Percentiles rank a stretch among this genome's conserved stretches.
Evolutionary conservation across 805 yeast species (phyloP).

Genomic region (Nakazawaea molendinolei): DNA sequence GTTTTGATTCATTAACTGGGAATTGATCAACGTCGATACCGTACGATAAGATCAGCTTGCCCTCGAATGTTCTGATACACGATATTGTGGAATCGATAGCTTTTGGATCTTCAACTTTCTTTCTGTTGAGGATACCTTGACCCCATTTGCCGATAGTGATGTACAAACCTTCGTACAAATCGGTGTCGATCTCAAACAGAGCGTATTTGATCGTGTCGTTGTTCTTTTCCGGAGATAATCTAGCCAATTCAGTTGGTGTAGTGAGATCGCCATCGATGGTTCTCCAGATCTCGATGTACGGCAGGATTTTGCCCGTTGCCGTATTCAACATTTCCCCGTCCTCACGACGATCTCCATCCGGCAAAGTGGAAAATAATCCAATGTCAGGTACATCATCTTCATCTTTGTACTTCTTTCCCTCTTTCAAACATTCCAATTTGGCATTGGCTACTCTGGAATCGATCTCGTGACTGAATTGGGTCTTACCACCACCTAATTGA

Average conservation of each 20-base stretch:
- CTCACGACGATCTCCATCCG: constrained; percentile 38
- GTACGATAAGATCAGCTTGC: constrained; percentile 1
- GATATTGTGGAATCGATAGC: constrained; percentile 5
- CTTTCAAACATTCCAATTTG: constrained; percentile 11
- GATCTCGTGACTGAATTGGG: constrained; percentile 34
- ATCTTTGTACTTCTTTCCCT: constrained; percentile 11
- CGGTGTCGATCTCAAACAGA: constrained; percentile 22
- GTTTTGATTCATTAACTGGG: background rate
- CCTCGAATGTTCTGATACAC: constrained; percentile 8
- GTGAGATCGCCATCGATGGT: constrained; percentile 34
- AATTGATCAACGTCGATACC: constrained; percentile 9
- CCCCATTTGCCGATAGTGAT: constrained; percentile 44
- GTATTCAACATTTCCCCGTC: constrained; percentile 44
- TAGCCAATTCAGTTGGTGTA: constrained; percentile 20
- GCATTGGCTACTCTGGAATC: constrained; percentile 17
- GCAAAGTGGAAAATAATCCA: constrained; percentile 37
- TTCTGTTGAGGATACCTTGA: constrained; percentile 34
- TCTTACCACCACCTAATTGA: constrained; percentile 26
- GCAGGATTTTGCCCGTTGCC: constrained; percentile 31
- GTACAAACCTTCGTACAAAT: constrained; percentile 34
- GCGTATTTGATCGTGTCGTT: constrained; percentile 13
- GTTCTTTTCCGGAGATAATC: constrained; percentile 3
- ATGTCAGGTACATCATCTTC: constrained; percentile 29
- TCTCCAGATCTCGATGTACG: constrained; percentile 51
- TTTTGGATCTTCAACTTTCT: background rate